Base-by-base conservation (phyloP, 768 basidiomycete species). In the Suillus fuscotomentosus region DNA sequence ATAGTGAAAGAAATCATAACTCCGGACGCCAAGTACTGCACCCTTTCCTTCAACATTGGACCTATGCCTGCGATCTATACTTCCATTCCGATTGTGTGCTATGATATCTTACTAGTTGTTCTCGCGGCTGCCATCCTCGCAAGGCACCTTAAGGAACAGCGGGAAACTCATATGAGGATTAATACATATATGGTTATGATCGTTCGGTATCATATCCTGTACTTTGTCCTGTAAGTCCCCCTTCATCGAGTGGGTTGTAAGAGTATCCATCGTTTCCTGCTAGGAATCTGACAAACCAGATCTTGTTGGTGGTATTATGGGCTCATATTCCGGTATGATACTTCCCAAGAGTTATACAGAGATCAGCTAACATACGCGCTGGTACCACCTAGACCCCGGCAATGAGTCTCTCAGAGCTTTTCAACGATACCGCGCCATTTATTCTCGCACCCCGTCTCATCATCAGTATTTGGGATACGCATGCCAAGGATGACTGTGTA, bases 401-500 rank as follows among this genome's bases (percentile, higher is more conserved):
- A 5, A 39, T 41, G 56, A 24, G 13, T 2, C 14, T 57, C n/a
- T 24, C 56, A 5, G 38, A 8, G 22, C 11, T 57, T 22, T 57
- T 57, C 56, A 57, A 3, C 2, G 22, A 41, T 24, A 57, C 56
- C 3, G 38, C 38, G 2, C 22, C 22, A 24, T 57, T 15, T 57
- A 41, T 57, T 57, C 38, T 57, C n/a, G 56, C 38, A 2, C 56
- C 56, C 9, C 56, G 56, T 41, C 38, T 57, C 22, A 41, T 57
- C 38, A 57, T 57, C 22, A 57, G 38, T 24, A 57, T 57, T 17
- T 57, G 56, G 56, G 56, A 57, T 10, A 57, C 38, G 4, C 56
- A 57, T 24, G 38, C 56, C 9, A 8, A 17, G 3, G 56, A 41
- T 3, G 1, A 24, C 2, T 57, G 56, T 5, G 15, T 41, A 17